These are phyloP conservation scores for Apiospora malaysiana DNA, from an alignment of 2,329 filamentous ascomycete genomes.

Conservation along the genomic window DNA sequence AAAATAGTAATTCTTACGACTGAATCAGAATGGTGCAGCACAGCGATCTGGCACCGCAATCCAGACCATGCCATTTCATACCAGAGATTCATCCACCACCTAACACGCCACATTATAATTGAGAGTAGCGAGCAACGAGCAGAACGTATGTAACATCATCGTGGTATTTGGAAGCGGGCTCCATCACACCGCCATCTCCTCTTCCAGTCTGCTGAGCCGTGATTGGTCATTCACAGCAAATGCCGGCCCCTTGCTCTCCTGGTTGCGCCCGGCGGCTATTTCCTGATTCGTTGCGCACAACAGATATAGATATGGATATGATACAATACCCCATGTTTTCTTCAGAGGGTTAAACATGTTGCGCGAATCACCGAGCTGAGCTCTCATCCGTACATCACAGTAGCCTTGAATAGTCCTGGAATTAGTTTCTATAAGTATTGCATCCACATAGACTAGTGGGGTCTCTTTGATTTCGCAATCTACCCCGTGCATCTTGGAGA, in stretches of 20 bases:
- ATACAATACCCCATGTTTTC: neutral
- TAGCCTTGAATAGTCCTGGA: neutral
- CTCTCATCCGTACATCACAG: neutral
- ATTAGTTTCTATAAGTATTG: neutral
- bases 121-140: neutral
- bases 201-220: neutral
- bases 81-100: neutral
- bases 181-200: neutral
- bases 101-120: neutral
- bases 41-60: slow-evolving; percentile 7
- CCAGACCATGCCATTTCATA: neutral
- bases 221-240: slow-evolving; percentile 1
- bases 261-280: slow-evolving; percentile 18
- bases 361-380: slow-evolving; percentile 14
- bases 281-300: neutral
- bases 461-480: slow-evolving; percentile 16
- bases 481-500: slow-evolving; percentile 13
- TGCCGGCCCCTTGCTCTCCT: neutral
- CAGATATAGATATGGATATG: slow-evolving; percentile 14
- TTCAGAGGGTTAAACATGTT: neutral
- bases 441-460: slow-evolving; percentile 9
- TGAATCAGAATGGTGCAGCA: neutral
- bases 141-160: neutral
- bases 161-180: neutral
- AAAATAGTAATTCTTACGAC: neutral